These are phyloP conservation scores for Suillus americanus DNA, from an alignment of 768 basidiomycete genomes.

Conservation along the genomic window DNA sequence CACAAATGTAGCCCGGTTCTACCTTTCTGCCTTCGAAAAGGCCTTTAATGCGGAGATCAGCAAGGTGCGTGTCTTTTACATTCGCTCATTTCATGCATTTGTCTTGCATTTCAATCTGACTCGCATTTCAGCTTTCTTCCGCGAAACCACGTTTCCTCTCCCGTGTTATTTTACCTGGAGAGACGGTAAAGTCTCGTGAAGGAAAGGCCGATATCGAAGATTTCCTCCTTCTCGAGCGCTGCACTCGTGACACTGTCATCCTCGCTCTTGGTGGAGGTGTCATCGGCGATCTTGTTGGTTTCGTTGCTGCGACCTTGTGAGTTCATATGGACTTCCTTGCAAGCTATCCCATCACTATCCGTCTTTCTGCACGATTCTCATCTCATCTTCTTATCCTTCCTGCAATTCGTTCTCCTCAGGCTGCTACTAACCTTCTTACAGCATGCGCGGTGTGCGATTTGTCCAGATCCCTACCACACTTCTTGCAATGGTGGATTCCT, in stretches of 20 bases:
- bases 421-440: constrained; percentile 30
- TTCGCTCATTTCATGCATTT: neutral
- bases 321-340: constrained; percentile 23
- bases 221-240: constrained; percentile 82
- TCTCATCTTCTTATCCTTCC: neutral
- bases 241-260: constrained; percentile 91
- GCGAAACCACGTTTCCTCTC: constrained; percentile 66
- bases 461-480: constrained; percentile 96
- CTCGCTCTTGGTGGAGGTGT: constrained; percentile 96
- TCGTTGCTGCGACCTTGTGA: constrained; percentile 95
- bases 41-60: constrained; percentile 57
- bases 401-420: neutral
- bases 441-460: constrained; percentile 96
- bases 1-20: constrained; percentile 80
- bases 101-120: neutral
- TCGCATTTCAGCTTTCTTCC: constrained; percentile 7
- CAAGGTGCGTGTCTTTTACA: constrained; percentile 4
- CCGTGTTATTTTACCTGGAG: constrained; percentile 84
- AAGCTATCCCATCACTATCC: neutral
- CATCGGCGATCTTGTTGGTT: constrained; percentile 95
- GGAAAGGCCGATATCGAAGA: constrained; percentile 95
- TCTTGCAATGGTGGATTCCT: constrained; percentile 98
- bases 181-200: constrained; percentile 87
- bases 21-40: constrained; percentile 64
- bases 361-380: neutral